These are phyloP conservation scores for Tolypocladium amazonense DNA, from an alignment of 2,329 filamentous ascomycete genomes.

Conservation along the genomic window DNA sequence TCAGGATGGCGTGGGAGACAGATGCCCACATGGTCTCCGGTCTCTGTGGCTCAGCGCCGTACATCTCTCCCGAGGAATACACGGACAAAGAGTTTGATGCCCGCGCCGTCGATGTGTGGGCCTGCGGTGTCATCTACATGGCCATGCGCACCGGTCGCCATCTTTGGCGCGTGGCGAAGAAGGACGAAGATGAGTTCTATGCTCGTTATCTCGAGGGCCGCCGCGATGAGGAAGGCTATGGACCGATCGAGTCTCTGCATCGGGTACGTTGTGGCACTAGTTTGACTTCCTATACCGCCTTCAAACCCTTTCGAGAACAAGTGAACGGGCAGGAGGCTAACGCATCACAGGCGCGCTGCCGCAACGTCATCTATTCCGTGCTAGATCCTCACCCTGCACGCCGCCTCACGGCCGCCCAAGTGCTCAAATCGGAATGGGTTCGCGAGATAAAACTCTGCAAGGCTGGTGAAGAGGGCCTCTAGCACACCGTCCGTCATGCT, in stretches of 20 bases:
- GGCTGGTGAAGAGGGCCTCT: constrained; percentile 91
- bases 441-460: constrained; percentile 96
- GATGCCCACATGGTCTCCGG: constrained; percentile 97
- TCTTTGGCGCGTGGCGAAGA: constrained; percentile 93
- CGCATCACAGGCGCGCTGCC: constrained; percentile 67
- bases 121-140: constrained; percentile 98
- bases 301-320: background rate
- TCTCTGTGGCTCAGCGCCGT: constrained; percentile 90
- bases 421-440: constrained; percentile 97
- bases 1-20: constrained; percentile 98
- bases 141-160: constrained; percentile 96
- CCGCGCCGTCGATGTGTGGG: constrained; percentile 96
- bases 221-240: constrained; percentile 90
- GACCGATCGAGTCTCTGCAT: constrained; percentile 89
- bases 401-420: constrained; percentile 90
- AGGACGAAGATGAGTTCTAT: constrained; percentile 96
- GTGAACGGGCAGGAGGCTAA: background rate
- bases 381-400: constrained; percentile 87
- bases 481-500: constrained; percentile 22
- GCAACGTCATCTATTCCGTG: constrained; percentile 98
- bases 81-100: constrained; percentile 93
- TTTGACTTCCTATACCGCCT: background rate
- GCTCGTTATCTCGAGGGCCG: constrained; percentile 87
- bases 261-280: constrained; percentile 53
- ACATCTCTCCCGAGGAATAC: constrained; percentile 96